These are phyloP conservation scores for Apiotrichum laibachii DNA, from an alignment of 1,284 basidiomycete species.

Conservation along the genomic window DNA sequence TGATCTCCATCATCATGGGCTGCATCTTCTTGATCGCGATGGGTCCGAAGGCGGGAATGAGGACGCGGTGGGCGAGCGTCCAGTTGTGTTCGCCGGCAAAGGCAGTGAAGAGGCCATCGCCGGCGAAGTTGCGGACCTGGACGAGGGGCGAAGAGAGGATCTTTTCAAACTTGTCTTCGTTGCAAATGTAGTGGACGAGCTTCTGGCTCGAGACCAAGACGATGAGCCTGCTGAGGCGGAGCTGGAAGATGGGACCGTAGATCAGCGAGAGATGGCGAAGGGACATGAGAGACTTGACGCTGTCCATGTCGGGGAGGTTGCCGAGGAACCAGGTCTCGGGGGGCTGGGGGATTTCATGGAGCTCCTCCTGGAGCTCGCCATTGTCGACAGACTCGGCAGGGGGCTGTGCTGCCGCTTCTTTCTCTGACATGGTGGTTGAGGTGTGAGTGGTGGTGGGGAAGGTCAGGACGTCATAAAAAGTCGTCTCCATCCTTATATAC, in stretches of 20 bases:
- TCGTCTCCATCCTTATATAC: too few relatives aligned
- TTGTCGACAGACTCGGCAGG: background rate
- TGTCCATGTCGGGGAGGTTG: conserved; percentile 44
- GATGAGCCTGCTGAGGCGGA: conserved; percentile 14
- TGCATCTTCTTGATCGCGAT: conserved; percentile 57
- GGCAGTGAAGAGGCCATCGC: conserved; percentile 53
- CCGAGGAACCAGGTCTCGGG: conserved; percentile 33
- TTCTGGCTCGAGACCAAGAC: conserved; percentile 51
- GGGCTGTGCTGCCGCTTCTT: background rate
- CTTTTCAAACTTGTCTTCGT: conserved; percentile 57
- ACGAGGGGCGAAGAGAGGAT: conserved; percentile 45
- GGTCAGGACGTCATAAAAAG: background rate
- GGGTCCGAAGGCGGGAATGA: conserved; percentile 59
- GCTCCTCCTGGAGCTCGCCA: background rate
- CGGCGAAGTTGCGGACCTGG: conserved; percentile 53
- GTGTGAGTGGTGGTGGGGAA: background rate
- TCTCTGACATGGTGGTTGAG: background rate
- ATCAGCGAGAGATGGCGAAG: conserved; percentile 48
- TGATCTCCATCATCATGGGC: conserved; percentile 54
- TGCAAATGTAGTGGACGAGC: conserved; percentile 54
- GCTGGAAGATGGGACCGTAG: conserved; percentile 19
- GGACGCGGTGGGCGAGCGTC: conserved; percentile 55
- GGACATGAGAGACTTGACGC: conserved; percentile 26
- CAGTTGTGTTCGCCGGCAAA: conserved; percentile 56
- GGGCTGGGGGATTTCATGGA: conserved; percentile 17